These are phyloP conservation scores for Chytriomyces hyalinus DNA, from an alignment of 192 early-diverging fungal species.

Conservation along the genomic window DNA sequence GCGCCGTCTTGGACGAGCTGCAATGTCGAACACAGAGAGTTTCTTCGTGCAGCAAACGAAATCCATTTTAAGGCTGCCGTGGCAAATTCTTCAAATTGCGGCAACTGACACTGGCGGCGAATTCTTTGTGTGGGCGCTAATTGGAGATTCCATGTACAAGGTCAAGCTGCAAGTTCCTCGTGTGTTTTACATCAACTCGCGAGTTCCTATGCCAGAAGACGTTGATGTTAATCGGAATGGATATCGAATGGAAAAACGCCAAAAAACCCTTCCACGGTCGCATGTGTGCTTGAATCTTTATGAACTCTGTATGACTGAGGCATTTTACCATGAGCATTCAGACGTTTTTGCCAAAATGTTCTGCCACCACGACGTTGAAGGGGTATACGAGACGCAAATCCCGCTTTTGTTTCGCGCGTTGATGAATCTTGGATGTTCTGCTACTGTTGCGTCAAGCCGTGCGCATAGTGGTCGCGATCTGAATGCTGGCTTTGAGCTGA, in stretches of 20 bases:
- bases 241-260: slow-evolving; percentile 36
- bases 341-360: slow-evolving; percentile 80
- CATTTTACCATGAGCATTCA: slow-evolving; percentile 71
- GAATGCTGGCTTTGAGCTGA: slow-evolving; percentile 47
- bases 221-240: not conserved
- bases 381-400: slow-evolving; percentile 93
- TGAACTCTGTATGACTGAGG: slow-evolving; percentile 81
- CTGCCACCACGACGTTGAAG: slow-evolving; percentile 85
- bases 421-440: slow-evolving; percentile 73
- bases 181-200: slow-evolving; percentile 82
- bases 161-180: slow-evolving; percentile 81
- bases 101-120: slow-evolving; percentile 85
- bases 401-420: slow-evolving; percentile 81
- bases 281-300: slow-evolving; percentile 77
- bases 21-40: slow-evolving; percentile 31
- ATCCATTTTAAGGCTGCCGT: slow-evolving; percentile 66
- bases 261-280: slow-evolving; percentile 76
- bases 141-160: slow-evolving; percentile 70
- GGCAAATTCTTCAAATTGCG: slow-evolving; percentile 88
- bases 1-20: not conserved
- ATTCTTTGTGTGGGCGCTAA: slow-evolving; percentile 84
- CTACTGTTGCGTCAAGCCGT: slow-evolving; percentile 34
- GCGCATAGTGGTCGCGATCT: slow-evolving; percentile 38
- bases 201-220: slow-evolving; percentile 58
- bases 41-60: slow-evolving; percentile 76